Base-by-base conservation (phyloP, 2,329 filamentous ascomycete genomes). In the Dothidotthia symphoricarpi region DNA sequence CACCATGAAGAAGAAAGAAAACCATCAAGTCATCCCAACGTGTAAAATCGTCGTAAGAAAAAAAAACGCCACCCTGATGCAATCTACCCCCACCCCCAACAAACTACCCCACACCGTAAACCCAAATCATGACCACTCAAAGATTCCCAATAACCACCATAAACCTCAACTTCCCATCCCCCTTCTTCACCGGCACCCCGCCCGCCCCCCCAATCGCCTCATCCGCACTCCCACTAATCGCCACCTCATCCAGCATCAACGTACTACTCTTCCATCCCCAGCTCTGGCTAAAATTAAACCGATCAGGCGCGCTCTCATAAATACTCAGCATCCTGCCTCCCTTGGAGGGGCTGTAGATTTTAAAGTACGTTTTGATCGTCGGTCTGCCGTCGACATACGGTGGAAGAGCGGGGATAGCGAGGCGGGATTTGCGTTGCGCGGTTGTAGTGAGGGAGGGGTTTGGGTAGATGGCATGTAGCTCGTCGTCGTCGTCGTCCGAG, bases 241-340 rank as follows among this genome's bases (percentile, higher is more conserved):
- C 45, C 10, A 54, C 51, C 39, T 78, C 74, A 49, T 78, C 75
- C 17, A 78, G 56, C 66, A 78, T 77, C 45, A 80, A 59, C n/a
- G 75, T 78, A 51, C 71, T 75, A 46, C 75, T 78, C 68, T 78
- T 80, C 77, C 77, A 80, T 1, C 77, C 77, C 77, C 77, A 80
- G 45, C 73, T 77, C 61, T 81, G 77, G 31, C 72, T 75, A 55
- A 80, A 80, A 51, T 80, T 79, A 58, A 81, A 81, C 38, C 69
- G 70, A 50, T 80, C 77, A 1, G 77, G 77, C 4, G 76, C 76
- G 30, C 69, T 74, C 47, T 79, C 76, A 48, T 80, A 80, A n/a
- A 80, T 76, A 34, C 71, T 76, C 24, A 81, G 57, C 68, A 80
- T 74, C 11, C 77, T 63, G 3, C 77, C 77, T n/a, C 75, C 77